Evolutionary conservation across 2,329 filamentous ascomycete species (phyloP), one percentile per base, ranked within the genome.

Genomic region (Xylariales sp.): DNA sequence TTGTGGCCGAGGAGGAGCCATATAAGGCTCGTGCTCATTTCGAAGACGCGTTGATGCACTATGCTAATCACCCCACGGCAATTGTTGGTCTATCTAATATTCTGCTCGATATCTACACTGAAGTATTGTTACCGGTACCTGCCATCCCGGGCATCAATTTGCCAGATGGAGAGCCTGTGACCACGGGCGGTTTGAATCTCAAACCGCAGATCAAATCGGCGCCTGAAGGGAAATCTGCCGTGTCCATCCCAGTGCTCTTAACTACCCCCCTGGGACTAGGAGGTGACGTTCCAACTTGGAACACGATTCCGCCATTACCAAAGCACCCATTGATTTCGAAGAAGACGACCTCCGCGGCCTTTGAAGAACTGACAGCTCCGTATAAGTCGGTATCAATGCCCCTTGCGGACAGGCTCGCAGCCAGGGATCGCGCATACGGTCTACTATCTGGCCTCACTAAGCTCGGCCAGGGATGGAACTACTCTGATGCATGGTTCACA

Each of bases 401-500:
- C 13, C 74, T 84, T 13, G 71, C 88, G 23, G 89, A 93, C 58
- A 80, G 89, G 10, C 77, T 97, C n/a, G 87, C 90, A 4, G 87
- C 90, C 13, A 81, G 91, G 15, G 93, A 97, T 56, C 78, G 93
- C 35, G 93, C 93, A 0, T 93, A 89, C 55, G 85, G 83, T 11
- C 72, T 98, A 13, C 70, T 98, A 3, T 85, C 85, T 0, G 78
- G 81, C 0, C 67, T 97, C 37, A 97, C 90, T 3, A 94, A 89
- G 58, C 76, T 90, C 7, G 91, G 91, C 7, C 74, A 71, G 11
- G 87, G 88, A 0, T 98, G 93, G 93, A 91, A 96, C 61, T 78
- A 84, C 57, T 82, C 87, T 1, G 93, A 97, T 57, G 93, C 91
- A 5, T 98, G 93, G 93, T 91, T 88, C 54, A 78, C 85, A 5